Percentiles rank a stretch among this genome's conserved stretches.
phyloP scores from a whole-genome alignment of 129 eudicot species.

The Scalesia atractyloides region DNA sequence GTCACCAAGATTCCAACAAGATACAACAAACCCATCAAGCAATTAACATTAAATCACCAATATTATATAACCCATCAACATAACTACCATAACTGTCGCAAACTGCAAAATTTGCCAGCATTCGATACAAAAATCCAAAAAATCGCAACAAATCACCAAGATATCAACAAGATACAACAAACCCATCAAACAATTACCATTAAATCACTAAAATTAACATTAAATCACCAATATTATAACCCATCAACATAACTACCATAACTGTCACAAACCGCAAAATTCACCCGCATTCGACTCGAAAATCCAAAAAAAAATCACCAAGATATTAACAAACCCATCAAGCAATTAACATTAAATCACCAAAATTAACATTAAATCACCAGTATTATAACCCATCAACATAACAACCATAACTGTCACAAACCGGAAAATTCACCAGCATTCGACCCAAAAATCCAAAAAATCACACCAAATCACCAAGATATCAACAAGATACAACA shows the following conservation, averaged over 20 bases:
- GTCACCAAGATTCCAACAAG: neutral
- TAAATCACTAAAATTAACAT: neutral
- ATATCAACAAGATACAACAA: neutral
- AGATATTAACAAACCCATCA: neutral
- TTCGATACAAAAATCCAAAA: neutral
- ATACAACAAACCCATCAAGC: constrained; percentile 3
- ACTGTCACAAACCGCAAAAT: neutral
- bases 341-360: neutral
- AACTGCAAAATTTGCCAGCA: neutral
- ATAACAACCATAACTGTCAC: neutral
- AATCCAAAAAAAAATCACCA: neutral
- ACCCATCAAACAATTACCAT: neutral
- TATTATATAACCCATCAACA: neutral
- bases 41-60: neutral
- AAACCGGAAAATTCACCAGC: neutral
- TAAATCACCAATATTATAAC: neutral
- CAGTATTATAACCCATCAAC: neutral
- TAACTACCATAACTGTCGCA: neutral
- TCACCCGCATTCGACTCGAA: neutral
- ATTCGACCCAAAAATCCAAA: neutral
- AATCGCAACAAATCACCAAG: neutral
- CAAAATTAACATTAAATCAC: too few relatives aligned
- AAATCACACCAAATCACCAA: neutral
- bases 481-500: neutral
- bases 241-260: constrained; percentile 1